Evolutionary conservation across 2,329 filamentous ascomycete genomes (phyloP).

Genomic region (Penicillium sp.): DNA sequence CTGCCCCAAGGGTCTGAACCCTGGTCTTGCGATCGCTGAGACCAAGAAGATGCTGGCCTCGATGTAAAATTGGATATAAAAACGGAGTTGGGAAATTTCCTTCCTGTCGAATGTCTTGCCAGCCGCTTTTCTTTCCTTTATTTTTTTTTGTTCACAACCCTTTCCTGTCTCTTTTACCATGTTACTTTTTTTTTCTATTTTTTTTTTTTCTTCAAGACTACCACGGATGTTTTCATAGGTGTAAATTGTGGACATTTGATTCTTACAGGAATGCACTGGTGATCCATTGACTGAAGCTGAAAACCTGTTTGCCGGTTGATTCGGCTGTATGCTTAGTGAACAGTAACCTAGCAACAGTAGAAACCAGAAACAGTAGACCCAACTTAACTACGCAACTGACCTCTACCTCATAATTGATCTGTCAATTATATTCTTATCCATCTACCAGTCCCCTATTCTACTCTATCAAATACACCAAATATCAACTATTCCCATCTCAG

Average conservation of each 20-base stretch:
- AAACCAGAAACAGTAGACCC: too few relatives aligned
- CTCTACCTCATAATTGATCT: too few relatives aligned
- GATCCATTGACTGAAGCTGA: conserved; percentile 20
- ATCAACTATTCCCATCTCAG: too few relatives aligned
- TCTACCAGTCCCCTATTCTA: neutral
- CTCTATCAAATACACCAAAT: neutral
- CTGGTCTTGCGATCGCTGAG: conserved; percentile 90
- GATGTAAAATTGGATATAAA: conserved; percentile 30
- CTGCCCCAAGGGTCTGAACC: conserved; percentile 98
- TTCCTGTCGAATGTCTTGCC: conserved; percentile 28
- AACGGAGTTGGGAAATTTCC: conserved; percentile 32
- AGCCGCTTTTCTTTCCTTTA: conserved; percentile 25
- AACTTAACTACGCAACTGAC: too few relatives aligned
- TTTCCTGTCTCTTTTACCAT: conserved; percentile 11
- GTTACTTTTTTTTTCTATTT: conserved; percentile 11
- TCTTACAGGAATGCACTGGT: conserved; percentile 31
- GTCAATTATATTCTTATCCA: too few relatives aligned
- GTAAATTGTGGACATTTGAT: conserved; percentile 32
- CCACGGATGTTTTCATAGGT: conserved; percentile 33
- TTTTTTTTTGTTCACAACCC: conserved; percentile 5
- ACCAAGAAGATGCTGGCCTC: conserved; percentile 95
- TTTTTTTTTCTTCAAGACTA: conserved; percentile 18
- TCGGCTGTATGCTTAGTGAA: conserved; percentile 21
- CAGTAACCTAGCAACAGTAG: neutral
- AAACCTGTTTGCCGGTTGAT: conserved; percentile 9